Evolutionary conservation across 2,329 filamentous ascomycete species (phyloP), one percentile per base, ranked within the genome.

Genomic region (Purpureocillium lavendulum): DNA sequence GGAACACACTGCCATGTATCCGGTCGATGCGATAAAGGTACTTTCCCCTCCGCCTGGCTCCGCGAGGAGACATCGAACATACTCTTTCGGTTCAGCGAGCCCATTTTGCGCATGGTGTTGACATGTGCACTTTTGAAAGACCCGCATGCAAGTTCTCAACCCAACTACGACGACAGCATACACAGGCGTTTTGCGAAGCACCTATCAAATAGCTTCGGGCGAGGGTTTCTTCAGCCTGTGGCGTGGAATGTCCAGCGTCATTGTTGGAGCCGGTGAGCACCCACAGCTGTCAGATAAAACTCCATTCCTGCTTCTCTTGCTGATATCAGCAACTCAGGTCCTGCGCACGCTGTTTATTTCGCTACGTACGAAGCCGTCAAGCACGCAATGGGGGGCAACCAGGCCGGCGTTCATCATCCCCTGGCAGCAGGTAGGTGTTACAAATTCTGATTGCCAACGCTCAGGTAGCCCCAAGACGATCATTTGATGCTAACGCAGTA

Each of bases 1-100:
- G 89, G 90, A 97, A 69, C 90, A 97, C 65, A 94, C 90, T 43
- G 89, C 95, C 55, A 97, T 98, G 92, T 98, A 98, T 60, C 92
- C 92, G 15, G 85, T 98, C 58, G 92, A 98, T 69, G 80, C 94
- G 51, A 84, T 98, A 60, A 98, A 98, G 84, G 92, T 96, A 51
- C 49, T 61, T 41, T 32, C 4, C 17, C 26, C 4, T 24, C 17
- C 15, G 9, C 21, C 10, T 26, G 21, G 21, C 21, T 26, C 21
- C n/a, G n/a, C n/a, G n/a, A n/a, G n/a, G n/a, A n/a, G n/a, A n/a
- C n/a, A n/a, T n/a, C n/a, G n/a, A n/a, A n/a, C n/a, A n/a, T n/a
- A n/a, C n/a, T n/a, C n/a, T n/a, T n/a, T n/a, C n/a, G n/a, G n/a
- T n/a, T n/a, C n/a, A n/a, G n/a, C n/a, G n/a, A n/a, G n/a, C n/a